Evolutionary conservation across 306 rosid species (phyloP).

Genomic region (Alnus rubra): DNA sequence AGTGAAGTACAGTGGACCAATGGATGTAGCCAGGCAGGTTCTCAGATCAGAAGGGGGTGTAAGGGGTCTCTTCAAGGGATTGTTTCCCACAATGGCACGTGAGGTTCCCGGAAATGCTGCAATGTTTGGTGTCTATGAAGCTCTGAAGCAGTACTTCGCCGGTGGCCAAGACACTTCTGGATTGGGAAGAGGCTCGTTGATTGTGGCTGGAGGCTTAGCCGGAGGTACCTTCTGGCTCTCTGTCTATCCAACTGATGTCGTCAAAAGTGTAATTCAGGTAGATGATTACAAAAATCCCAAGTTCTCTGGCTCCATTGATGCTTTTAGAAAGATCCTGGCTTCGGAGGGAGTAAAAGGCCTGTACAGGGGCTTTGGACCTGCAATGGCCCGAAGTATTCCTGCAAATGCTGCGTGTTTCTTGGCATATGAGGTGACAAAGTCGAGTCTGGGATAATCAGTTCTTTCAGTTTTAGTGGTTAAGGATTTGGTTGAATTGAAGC

Average conservation of each 20-base stretch:
- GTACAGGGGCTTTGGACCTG: slow-evolving; percentile 95
- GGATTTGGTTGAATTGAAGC: slow-evolving; percentile 18
- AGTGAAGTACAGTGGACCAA: slow-evolving; percentile 85
- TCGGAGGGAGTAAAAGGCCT: slow-evolving; percentile 80
- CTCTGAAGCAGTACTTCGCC: slow-evolving; percentile 63
- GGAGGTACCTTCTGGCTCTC: slow-evolving; percentile 76
- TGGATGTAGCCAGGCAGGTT: slow-evolving; percentile 89
- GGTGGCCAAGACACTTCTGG: slow-evolving; percentile 80
- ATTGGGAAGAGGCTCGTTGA: slow-evolving; percentile 81
- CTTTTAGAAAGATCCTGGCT: slow-evolving; percentile 68
- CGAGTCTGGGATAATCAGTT: slow-evolving; percentile 63
- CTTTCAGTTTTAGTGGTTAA: slow-evolving; percentile 8
- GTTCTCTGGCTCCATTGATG: slow-evolving; percentile 76
- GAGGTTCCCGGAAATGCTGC: slow-evolving; percentile 94
- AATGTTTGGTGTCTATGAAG: slow-evolving; percentile 94
- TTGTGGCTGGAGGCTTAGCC: slow-evolving; percentile 90
- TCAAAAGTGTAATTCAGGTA: slow-evolving; percentile 88
- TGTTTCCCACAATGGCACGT: slow-evolving; percentile 86
- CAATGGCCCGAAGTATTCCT: slow-evolving; percentile 86
- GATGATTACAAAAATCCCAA: slow-evolving; percentile 87
- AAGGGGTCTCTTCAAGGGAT: slow-evolving; percentile 84
- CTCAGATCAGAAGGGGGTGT: slow-evolving; percentile 84
- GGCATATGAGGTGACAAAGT: slow-evolving; percentile 88
- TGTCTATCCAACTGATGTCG: slow-evolving; percentile 90
- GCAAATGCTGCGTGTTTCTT: slow-evolving; percentile 98